Evolutionary conservation across 371 early-diverging fungal species (phyloP).

Genomic region (Mortierella sp.): DNA sequence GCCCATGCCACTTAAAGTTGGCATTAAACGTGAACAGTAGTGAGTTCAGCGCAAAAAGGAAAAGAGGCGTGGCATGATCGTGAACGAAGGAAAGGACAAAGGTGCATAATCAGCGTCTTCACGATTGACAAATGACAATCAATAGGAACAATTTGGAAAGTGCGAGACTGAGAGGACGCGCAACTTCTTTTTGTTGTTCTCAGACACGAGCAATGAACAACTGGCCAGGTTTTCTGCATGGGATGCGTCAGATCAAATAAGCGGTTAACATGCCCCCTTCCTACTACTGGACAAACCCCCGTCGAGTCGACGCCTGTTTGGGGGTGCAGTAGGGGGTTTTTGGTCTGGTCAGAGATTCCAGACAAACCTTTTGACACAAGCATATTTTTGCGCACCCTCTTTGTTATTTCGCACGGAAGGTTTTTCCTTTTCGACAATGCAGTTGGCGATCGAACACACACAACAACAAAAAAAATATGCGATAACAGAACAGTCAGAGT

Average conservation of each 20-base stretch:
- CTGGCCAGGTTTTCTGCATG: not conserved
- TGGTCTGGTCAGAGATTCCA: not conserved
- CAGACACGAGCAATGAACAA: not conserved
- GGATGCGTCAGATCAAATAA: not conserved
- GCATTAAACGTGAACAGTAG: not conserved
- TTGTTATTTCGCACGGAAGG: not conserved
- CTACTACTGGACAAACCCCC: not conserved
- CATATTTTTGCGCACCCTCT: not conserved
- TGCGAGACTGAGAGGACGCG: not conserved
- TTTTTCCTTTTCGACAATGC: not conserved
- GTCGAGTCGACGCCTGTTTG: no score
- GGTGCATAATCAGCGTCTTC: no score
- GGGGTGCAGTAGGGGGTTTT: not conserved
- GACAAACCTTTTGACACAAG: not conserved
- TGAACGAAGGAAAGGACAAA: not conserved
- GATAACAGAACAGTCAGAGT: conserved; percentile 7
- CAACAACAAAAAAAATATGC: not conserved
- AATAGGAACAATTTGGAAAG: not conserved
- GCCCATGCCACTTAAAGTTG: not conserved
- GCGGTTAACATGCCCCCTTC: no score
- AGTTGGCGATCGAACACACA: not conserved
- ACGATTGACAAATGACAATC: not conserved
- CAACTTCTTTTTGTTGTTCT: not conserved
- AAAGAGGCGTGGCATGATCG: not conserved
- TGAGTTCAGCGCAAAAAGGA: not conserved